A percentile compares a stretch with the other conserved stretches of the same genome.
These are phyloP conservation scores for Tuber melanosporum DNA, from an alignment of 495 filamentous ascomycete species.

Conservation along the genomic window DNA sequence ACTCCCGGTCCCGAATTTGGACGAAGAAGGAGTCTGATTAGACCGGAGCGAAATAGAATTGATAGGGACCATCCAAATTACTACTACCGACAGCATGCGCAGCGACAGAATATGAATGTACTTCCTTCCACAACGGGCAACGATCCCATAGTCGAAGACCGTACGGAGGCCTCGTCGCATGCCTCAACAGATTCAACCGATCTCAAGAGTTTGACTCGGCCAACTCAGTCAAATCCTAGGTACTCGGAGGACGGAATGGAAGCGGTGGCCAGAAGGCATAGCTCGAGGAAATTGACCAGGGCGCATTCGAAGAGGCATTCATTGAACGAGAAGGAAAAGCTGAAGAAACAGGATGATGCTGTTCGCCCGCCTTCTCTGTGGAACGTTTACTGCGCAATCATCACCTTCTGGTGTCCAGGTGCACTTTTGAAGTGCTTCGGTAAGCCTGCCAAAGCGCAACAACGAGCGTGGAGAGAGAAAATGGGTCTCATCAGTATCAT, in stretches of 20 bases:
- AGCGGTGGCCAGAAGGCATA: constrained; percentile 25
- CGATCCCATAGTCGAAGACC: constrained; percentile 72
- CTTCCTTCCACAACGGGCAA: constrained; percentile 85
- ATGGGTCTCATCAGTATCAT: constrained; percentile 96
- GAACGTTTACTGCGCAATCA: constrained; percentile 86
- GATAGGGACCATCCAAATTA: constrained; percentile 85
- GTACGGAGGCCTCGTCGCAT: constrained; percentile 51
- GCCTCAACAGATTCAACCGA: constrained; percentile 47
- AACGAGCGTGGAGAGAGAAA: constrained; percentile 96
- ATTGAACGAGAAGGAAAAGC: constrained; percentile 53
- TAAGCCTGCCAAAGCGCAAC: constrained; percentile 79
- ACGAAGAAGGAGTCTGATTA: constrained; percentile 76
- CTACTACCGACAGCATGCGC: constrained; percentile 84
- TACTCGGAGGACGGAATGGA: constrained; percentile 27
- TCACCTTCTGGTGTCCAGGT: constrained; percentile 94
- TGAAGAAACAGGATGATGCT: constrained; percentile 57
- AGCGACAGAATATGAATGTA: constrained; percentile 70
- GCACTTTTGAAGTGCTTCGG: constrained; percentile 77
- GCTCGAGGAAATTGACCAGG: constrained; percentile 50
- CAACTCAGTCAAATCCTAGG: constrained; percentile 42
- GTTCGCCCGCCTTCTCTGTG: constrained; percentile 79
- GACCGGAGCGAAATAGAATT: constrained; percentile 77
- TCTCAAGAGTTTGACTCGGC: constrained; percentile 47
- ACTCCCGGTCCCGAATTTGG: constrained; percentile 47
- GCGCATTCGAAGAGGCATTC: constrained; percentile 49